A percentile compares a stretch with the other conserved stretches of the same genome.
phyloP scores from a whole-genome alignment of 1,139 yeast species.

The Geotrichum armillariae region DNA sequence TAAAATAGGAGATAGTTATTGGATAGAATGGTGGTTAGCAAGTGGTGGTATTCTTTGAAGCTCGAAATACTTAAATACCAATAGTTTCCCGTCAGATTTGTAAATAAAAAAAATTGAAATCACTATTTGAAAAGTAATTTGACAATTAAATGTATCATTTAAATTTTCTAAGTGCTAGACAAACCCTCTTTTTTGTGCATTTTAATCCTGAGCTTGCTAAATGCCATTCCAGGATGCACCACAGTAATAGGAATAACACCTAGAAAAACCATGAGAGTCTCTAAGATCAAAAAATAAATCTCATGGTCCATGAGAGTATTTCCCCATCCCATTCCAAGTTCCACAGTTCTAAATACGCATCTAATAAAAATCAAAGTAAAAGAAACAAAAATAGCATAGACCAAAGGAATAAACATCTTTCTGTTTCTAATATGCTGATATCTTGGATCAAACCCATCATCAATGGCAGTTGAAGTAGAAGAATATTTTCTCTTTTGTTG shows the following conservation, averaged over 20 bases:
- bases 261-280: conserved; percentile 64
- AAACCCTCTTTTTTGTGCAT: neutral
- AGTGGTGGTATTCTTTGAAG: too few relatives aligned
- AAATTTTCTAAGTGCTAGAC: too few relatives aligned
- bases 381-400: conserved; percentile 21
- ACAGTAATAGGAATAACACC: conserved; percentile 49
- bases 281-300: conserved; percentile 70
- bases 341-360: conserved; percentile 77
- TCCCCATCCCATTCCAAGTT: conserved; percentile 70
- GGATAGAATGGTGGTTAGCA: too few relatives aligned
- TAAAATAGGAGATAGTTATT: too few relatives aligned
- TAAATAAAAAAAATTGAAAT: too few relatives aligned
- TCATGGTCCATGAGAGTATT: conserved; percentile 72
- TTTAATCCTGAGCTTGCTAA: neutral
- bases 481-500: neutral
- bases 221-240: conserved; percentile 59
- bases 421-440: conserved; percentile 45
- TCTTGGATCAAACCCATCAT: conserved; percentile 41
- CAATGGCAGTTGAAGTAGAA: neutral
- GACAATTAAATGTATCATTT: too few relatives aligned
- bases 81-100: too few relatives aligned
- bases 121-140: too few relatives aligned
- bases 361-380: conserved; percentile 60
- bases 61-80: too few relatives aligned
- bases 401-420: conserved; percentile 9